Conservation (phyloP, 2,329 filamentous ascomycete genomes). For the Xylaria sp. region DNA sequence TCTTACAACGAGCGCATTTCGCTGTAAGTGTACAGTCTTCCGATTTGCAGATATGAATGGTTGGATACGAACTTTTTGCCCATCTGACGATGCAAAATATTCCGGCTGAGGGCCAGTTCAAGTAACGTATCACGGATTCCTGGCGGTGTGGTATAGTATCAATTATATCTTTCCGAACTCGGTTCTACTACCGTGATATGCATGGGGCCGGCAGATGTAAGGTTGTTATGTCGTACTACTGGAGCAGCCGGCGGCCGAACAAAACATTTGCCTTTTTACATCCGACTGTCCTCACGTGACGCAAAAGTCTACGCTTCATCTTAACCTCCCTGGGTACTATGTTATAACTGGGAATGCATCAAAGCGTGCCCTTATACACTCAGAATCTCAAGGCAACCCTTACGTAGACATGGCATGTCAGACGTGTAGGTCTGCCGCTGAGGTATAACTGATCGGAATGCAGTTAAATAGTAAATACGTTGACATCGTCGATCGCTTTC, state of each 20-base stretch:
- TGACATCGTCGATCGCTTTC: neutral
- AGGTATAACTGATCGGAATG: constrained; percentile 2
- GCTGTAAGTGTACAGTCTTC: constrained; percentile 5
- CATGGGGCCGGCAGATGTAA: neutral
- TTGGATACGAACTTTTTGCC: constrained; percentile 18
- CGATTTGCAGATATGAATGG: constrained; percentile 13
- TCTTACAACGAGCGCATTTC: constrained; percentile 8
- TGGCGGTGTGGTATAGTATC: constrained; percentile 12
- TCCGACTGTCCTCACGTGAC: constrained; percentile 18
- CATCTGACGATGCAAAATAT: constrained; percentile 9
- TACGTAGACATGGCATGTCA: neutral
- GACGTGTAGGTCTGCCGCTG: constrained; percentile 7
- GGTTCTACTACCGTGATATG: neutral
- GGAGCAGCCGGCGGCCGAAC: neutral
- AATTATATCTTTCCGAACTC: constrained; percentile 11
- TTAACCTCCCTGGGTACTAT: neutral
- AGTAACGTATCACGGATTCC: constrained; percentile 10
- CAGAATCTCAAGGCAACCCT: neutral
- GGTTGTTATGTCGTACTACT: neutral
- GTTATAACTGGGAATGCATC: too few species aligned
- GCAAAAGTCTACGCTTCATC: neutral
- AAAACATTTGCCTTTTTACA: constrained; percentile 7
- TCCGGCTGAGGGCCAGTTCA: constrained; percentile 4
- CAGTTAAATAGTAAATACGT: neutral
- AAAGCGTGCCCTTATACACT: neutral